Conservation (phyloP, 176 grass and related monocot genomes). For the Tillandsia fasciculata region DNA sequence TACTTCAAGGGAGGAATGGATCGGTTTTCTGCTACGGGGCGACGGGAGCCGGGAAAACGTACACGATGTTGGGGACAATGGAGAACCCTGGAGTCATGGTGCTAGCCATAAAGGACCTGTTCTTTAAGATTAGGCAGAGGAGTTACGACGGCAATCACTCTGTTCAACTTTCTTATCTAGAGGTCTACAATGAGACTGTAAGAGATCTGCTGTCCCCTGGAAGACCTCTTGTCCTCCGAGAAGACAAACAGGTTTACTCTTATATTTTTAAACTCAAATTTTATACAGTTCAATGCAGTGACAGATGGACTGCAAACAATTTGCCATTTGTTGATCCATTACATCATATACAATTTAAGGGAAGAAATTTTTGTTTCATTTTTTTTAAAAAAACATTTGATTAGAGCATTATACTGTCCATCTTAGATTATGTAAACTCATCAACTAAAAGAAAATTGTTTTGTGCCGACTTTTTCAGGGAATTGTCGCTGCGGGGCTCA, state of each 20-base stretch:
- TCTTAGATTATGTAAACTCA: neutral
- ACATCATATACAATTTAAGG: too few species aligned
- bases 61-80: constrained; percentile 84
- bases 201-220: constrained; percentile 89
- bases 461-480: constrained; percentile 43
- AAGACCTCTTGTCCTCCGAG: constrained; percentile 66
- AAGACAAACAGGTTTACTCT: constrained; percentile 72
- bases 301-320: neutral
- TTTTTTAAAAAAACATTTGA: neutral
- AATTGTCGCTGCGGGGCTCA: constrained; percentile 84
- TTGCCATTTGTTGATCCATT: too few species aligned
- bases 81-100: constrained; percentile 92
- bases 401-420: neutral
- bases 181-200: constrained; percentile 97
- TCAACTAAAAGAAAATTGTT: constrained; percentile 14
- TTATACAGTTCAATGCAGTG: too few species aligned
- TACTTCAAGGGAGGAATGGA: constrained; percentile 85
- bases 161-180: constrained; percentile 77
- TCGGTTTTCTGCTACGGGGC: constrained; percentile 98
- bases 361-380: too few species aligned
- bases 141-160: constrained; percentile 60
- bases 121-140: constrained; percentile 71
- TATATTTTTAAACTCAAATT: too few species aligned
- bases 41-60: constrained; percentile 95
- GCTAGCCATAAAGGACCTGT: constrained; percentile 90